These are phyloP conservation scores for Penicillium sp. DNA, from an alignment of 2,329 filamentous ascomycete species.

Conservation along the genomic window DNA sequence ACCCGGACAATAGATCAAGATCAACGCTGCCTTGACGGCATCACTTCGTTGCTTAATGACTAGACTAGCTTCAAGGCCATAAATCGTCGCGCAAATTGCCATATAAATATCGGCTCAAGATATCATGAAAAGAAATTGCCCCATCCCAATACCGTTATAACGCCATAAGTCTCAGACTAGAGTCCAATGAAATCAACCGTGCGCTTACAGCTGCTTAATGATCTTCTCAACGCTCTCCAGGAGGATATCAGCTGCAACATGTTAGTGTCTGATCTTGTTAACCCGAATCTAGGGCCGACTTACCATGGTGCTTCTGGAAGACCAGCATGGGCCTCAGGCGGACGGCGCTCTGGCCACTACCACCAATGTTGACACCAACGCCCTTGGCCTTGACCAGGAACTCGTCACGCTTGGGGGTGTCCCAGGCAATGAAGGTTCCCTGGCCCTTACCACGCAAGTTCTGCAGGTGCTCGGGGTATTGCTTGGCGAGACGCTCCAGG, in stretches of 20 bases:
- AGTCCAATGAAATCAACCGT: constrained; percentile 13
- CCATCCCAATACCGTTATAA: too few relatives aligned
- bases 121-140: too few relatives aligned
- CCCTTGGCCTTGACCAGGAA: constrained; percentile 70
- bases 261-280: background rate
- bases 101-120: too few relatives aligned
- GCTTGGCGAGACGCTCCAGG: constrained; percentile 57
- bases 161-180: too few relatives aligned
- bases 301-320: constrained; percentile 57
- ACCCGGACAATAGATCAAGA: too few relatives aligned
- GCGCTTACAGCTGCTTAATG: constrained; percentile 40
- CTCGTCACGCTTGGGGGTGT: constrained; percentile 58
- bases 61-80: too few relatives aligned
- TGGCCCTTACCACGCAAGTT: constrained; percentile 80
- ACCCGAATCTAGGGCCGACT: too few relatives aligned
- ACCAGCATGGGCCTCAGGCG: constrained; percentile 80
- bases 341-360: constrained; percentile 65
- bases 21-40: too few relatives aligned
- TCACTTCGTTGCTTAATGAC: too few relatives aligned
- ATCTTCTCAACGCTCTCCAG: constrained; percentile 70
- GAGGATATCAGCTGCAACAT: constrained; percentile 58
- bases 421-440: constrained; percentile 89
- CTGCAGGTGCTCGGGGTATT: constrained; percentile 67
- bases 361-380: constrained; percentile 77
- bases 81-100: too few relatives aligned